Base-by-base conservation (phyloP, 495 filamentous ascomycete genomes). In the Friedmanniomyces endolithicus region DNA sequence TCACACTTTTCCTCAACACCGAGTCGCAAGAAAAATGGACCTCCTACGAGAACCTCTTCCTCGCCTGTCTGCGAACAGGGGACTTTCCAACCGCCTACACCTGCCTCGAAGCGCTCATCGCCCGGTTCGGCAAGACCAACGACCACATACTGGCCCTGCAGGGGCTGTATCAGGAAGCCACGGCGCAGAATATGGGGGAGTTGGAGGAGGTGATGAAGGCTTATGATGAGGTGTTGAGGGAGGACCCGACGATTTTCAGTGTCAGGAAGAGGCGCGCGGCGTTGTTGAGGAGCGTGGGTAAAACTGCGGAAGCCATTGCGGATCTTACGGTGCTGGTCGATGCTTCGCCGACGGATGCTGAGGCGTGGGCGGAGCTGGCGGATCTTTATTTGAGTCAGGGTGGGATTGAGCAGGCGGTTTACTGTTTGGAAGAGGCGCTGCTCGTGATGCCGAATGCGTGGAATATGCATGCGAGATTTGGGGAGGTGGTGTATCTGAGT, bases 391-490 rank as follows among this genome's bases (percentile, higher is more conserved):
- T 88, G 44, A 1, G 84, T 88, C 63, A 85, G 85, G 6, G 69
- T n/a, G n/a, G 87, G 62, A 85, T 84, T 61, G 67, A 78, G 20
- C 90, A 95, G 66, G 88, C 90, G 33, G 79, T 90, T 45, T 97
- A 84, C 68, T 83, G 90, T 58, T 71, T 94, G 35, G 94, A 98
- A 64, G 92, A 97, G 66, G 87, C 92, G 39, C 66, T 98, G 31
- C 70, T 97, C 34, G 75, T 94, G 55, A 78, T 80, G n/a, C 90
- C 92, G 11, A 89, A 94, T 72, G 86, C 92, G 25, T 98, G 94
- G 87, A 96, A 95, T 83, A 77, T 95, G 52, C 92, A 95, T 71
- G 89, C 90, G 23, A 81, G 85, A 14, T 69, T 96, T 11, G 92
- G 87, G 14, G 94, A 97, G 67, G 64, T 94, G 35, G 69, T 85